Evolutionary conservation across 176 grass and related monocot genomes (phyloP).

Genomic region (Zizania latifolia): DNA sequence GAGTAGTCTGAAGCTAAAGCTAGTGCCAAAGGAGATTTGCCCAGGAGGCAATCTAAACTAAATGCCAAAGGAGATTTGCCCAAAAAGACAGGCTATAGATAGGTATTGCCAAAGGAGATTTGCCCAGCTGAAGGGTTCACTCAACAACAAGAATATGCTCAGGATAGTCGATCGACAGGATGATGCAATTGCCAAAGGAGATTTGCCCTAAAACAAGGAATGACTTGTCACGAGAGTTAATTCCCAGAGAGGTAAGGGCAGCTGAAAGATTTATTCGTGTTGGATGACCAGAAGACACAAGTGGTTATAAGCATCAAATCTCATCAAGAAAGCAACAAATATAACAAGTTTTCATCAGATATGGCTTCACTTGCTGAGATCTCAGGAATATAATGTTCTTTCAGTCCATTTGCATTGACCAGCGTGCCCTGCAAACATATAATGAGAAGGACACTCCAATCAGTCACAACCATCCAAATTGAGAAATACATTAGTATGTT

Average conservation of each 20-base stretch:
- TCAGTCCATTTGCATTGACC: not conserved
- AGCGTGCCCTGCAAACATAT: conserved; percentile 35
- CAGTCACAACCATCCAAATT: conserved; percentile 4
- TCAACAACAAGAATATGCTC: not conserved
- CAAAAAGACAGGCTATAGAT: conserved; percentile 26
- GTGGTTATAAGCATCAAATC: conserved; percentile 8
- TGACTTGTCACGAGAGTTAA: conserved; percentile 14
- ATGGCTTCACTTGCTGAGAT: too few relatives aligned
- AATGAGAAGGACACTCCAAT: conserved; percentile 14
- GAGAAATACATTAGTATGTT: not conserved
- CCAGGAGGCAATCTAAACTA: conserved; percentile 16
- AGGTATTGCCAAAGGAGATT: conserved; percentile 87
- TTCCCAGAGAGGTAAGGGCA: conserved; percentile 19
- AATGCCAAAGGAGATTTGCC: conserved; percentile 73
- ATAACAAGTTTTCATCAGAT: conserved; percentile 5
- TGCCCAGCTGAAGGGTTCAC: conserved; percentile 37
- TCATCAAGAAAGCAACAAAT: conserved; percentile 14
- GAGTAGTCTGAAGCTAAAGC: conserved; percentile 7
- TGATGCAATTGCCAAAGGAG: conserved; percentile 44
- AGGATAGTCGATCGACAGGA: not conserved
- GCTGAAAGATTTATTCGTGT: not conserved
- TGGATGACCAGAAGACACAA: conserved; percentile 13
- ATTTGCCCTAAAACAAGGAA: conserved; percentile 40
- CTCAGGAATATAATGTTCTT: too few relatives aligned
- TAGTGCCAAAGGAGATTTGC: conserved; percentile 77